Evolutionary conservation across 2,329 filamentous ascomycete genomes (phyloP), one percentile per base, ranked within the genome.

Genomic region (Setomelanomma holmii): DNA sequence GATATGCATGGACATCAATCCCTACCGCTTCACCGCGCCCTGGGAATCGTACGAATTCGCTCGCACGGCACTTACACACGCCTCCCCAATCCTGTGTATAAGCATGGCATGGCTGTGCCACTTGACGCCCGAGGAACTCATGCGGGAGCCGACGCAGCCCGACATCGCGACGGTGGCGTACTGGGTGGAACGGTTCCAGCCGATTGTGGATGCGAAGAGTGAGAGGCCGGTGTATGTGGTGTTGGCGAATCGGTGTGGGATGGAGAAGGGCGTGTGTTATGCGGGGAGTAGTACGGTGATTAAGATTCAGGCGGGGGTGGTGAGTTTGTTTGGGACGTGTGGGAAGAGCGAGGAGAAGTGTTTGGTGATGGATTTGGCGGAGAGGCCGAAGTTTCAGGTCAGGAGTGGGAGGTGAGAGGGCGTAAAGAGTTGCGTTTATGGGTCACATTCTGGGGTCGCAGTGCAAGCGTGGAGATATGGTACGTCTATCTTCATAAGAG

Each of bases 101-200:
- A 85, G 84, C 4, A 93, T 93, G 90, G 89, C 90, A 0, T 93
- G 89, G 90, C 78, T 90, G 24, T 91, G 89, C 14, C 68, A 77
- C 22, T 69, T 84, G 20, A 1, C 78, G 71, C 49, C 85, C 79
- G 55, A 81, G 79, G 63, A 79, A 73, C 1, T 78, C 64, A 16
- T 51, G 53, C 6, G 86, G 78, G 67, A 84, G 65, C 52, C 78
- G 61, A 22, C 76, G 58, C 58, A 84, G 43, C 88, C 89, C 0
- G 89, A 93, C 58, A 81, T 89, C 75, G 85, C 90, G 20, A 91
- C 89, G 0, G 68, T 93, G 7, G 83, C 84, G 0, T 93, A 93
- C 63, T 93, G 90, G 90, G 78, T 91, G 0, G 82, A 84, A 16
- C 82, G 90, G 0, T 79, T 93, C 4, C 86, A 89, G 49, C 90